A percentile compares a stretch with the other conserved stretches of the same genome.
These are phyloP conservation scores for Penicillium oxalicum DNA, from an alignment of 2,329 filamentous ascomycete genomes.

Conservation along the genomic window DNA sequence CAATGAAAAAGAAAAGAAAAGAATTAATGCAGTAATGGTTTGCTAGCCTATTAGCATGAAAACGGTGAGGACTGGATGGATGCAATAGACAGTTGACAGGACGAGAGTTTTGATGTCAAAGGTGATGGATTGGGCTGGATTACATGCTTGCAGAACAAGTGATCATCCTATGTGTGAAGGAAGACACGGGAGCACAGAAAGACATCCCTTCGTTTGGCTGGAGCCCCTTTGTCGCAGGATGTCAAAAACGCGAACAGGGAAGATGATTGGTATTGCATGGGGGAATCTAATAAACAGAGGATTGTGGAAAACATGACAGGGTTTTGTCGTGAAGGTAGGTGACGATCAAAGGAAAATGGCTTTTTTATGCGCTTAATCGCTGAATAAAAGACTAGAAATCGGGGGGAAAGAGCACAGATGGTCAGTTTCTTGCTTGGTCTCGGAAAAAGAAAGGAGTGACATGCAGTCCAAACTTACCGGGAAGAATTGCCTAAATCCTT, in stretches of 20 bases:
- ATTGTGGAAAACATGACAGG: conserved; percentile 10
- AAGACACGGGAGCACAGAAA: conserved; percentile 5
- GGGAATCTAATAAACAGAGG: conserved; percentile 24
- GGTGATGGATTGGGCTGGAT: too few relatives aligned
- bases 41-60: too few relatives aligned
- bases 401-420: conserved; percentile 4
- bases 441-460: too few relatives aligned
- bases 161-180: too few relatives aligned
- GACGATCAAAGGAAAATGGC: background rate
- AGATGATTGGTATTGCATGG: conserved; percentile 12
- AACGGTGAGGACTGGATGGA: too few relatives aligned
- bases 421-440: background rate
- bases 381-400: conserved; percentile 38
- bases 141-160: too few relatives aligned
- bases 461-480: conserved; percentile 28
- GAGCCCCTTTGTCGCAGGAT: too few relatives aligned
- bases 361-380: conserved; percentile 40
- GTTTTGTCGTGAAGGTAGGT: conserved; percentile 7
- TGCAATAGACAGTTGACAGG: too few relatives aligned
- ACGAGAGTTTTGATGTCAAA: too few relatives aligned
- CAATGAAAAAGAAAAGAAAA: too few relatives aligned
- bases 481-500: conserved; percentile 46
- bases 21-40: too few relatives aligned
- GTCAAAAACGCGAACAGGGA: background rate
- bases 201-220: conserved; percentile 16